Percentiles rank a stretch among this genome's conserved stretches.
phyloP scores from a whole-genome alignment of 2,329 filamentous ascomycete species.

The Ceratocystis cacaofunesta region DNA sequence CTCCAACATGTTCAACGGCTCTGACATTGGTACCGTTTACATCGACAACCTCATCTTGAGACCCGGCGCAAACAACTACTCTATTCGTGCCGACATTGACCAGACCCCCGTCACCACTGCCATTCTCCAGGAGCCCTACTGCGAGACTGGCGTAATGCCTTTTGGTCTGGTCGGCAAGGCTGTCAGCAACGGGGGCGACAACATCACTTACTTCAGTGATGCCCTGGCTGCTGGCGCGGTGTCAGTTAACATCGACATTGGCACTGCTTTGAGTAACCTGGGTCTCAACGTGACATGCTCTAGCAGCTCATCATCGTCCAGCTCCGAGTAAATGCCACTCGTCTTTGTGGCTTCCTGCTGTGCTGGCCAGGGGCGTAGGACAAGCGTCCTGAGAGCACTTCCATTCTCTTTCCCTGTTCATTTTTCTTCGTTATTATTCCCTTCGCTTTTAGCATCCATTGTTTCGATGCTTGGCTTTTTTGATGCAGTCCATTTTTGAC shows the following conservation, averaged over 20 bases:
- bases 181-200: constrained; percentile 36
- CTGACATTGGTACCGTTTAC: constrained; percentile 38
- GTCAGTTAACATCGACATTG: constrained; percentile 38
- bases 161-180: constrained; percentile 39
- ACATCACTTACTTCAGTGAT: constrained; percentile 40
- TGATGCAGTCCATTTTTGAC: too few relatives aligned
- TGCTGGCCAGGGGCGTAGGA: not conserved
- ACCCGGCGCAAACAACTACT: constrained; percentile 43
- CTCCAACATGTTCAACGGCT: constrained; percentile 38
- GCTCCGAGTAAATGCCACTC: not conserved
- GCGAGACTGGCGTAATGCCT: constrained; percentile 39
- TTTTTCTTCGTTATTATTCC: not conserved
- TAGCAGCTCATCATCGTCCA: constrained; percentile 6
- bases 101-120: constrained; percentile 34
- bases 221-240: constrained; percentile 38
- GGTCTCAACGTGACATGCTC: constrained; percentile 20
- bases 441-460: too few relatives aligned
- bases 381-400: not conserved
- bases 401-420: not conserved
- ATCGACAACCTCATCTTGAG: constrained; percentile 43
- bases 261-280: constrained; percentile 28
- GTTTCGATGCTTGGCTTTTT: too few relatives aligned
- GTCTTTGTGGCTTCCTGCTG: not conserved
- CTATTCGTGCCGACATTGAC: constrained; percentile 39
- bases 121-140: constrained; percentile 32